Conservation (phyloP, 2,329 filamentous ascomycete genomes). For the Ophiocordyceps camponoti-leonardi region DNA sequence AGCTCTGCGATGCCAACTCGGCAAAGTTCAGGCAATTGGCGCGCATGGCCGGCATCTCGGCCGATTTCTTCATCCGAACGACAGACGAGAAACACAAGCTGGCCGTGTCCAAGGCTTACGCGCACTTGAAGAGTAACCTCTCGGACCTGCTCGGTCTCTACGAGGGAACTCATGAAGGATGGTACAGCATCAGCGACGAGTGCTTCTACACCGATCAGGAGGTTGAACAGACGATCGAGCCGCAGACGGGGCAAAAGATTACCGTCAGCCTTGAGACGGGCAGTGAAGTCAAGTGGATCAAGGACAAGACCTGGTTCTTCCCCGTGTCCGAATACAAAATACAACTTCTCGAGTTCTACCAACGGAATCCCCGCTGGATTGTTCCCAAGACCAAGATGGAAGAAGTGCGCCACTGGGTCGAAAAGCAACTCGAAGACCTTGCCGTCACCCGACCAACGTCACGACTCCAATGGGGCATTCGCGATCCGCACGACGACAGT, state of each 20-base stretch:
- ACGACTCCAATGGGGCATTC: conserved; percentile 74
- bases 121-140: conserved; percentile 40
- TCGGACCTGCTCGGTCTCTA: conserved; percentile 61
- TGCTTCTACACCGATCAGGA: conserved; percentile 75
- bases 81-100: conserved; percentile 69
- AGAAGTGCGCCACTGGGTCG: conserved; percentile 64
- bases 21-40: conserved; percentile 66
- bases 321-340: conserved; percentile 69
- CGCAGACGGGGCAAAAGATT: conserved; percentile 64
- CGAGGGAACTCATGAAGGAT: conserved; percentile 72
- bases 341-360: conserved; percentile 64
- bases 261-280: conserved; percentile 77
- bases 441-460: conserved; percentile 72
- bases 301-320: conserved; percentile 92
- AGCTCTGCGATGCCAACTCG: conserved; percentile 78
- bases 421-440: conserved; percentile 64
- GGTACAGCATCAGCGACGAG: conserved; percentile 95
- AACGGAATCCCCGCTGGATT: conserved; percentile 61
- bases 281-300: conserved; percentile 86
- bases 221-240: conserved; percentile 58
- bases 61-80: conserved; percentile 85
- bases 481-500: conserved; percentile 62
- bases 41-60: conserved; percentile 46
- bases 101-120: conserved; percentile 83
- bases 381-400: conserved; percentile 54